Base-by-base conservation (phyloP, 306 rosid species). In the Comarum palustre region DNA sequence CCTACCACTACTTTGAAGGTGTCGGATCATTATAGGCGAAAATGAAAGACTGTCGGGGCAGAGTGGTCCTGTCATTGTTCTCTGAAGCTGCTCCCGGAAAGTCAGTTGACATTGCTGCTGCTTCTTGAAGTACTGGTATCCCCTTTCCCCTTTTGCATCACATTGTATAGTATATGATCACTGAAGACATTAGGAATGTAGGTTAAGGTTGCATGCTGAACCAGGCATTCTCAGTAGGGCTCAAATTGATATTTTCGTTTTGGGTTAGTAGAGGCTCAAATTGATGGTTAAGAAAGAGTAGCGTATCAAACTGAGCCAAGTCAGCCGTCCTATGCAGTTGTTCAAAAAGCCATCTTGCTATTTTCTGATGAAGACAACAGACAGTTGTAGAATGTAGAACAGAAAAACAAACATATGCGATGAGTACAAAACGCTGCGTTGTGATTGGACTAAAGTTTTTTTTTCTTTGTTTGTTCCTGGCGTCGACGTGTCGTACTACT, bases 401-500 rank as follows among this genome's bases (percentile, higher is more conserved):
- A 19, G 43, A 29, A 32, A 69, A n/a, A 46, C 73, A 32, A 31
- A 34, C 46, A 12, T 4, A 29, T 20, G 31, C 64, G 41, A 70
- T 41, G 74, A 32, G 74, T 52, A 34, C 47, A 51, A 70, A 34
- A 38, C 47, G 12, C 12, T 6, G 32, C 38, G 45, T 24, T 32
- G 20, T 10, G 46, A 32, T 5, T 48, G 43, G 73, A 4, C 32
- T 63, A 17, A 36, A 36, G 46, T 19, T 31, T 63, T 19, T 31
- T 63, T 68, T 60, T 31, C 73, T 16, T 48, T 11, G 31, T 32
- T 11, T 17, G 60, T 68, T 68, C 60, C 6, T 50, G 51, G 45
- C 31, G 68, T 75, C 76, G 76, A 77, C 89, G 89, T 86, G 90
- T 73, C 77, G 60, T 16, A 61, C 66, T 19, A 80, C 82, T 73